A percentile compares a stretch with the other conserved stretches of the same genome.
Conservation (phyloP, 768 basidiomycete species). For the Boletellus ananas region DNA sequence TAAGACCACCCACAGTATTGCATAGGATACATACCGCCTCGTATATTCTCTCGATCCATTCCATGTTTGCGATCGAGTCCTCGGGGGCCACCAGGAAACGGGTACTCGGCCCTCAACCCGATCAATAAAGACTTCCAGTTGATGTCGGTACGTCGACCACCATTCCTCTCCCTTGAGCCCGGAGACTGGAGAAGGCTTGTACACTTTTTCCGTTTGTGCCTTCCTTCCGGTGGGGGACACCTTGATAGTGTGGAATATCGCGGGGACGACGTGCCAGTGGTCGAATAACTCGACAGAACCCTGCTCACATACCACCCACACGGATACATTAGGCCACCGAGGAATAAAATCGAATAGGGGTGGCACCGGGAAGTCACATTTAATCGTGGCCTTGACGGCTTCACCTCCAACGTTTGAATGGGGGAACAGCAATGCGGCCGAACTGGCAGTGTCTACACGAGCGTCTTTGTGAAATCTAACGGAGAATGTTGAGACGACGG, state of each 20-base stretch:
- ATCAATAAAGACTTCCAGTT: constrained; percentile 64
- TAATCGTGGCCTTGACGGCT: constrained; percentile 35
- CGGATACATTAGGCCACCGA: constrained; percentile 32
- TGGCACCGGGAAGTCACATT: constrained; percentile 33
- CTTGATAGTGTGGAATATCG: constrained; percentile 46
- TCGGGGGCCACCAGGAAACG: constrained; percentile 52
- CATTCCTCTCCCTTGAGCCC: constrained; percentile 45
- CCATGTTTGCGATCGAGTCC: constrained; percentile 54
- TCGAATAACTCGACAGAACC: constrained; percentile 42
- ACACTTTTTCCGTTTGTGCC: constrained; percentile 40
- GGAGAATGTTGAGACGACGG: constrained; percentile 38
- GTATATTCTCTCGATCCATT: constrained; percentile 57
- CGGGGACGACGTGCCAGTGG: constrained; percentile 42
- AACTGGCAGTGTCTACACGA: constrained; percentile 39
- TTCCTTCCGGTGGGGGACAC: constrained; percentile 36
- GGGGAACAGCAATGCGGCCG: constrained; percentile 38
- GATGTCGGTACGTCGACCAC: constrained; percentile 55
- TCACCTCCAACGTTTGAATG: constrained; percentile 24
- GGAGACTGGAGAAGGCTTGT: constrained; percentile 34
- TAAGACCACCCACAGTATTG: not conserved
- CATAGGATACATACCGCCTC: constrained; percentile 35
- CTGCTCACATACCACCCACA: constrained; percentile 41
- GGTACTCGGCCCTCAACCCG: constrained; percentile 49
- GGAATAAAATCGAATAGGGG: constrained; percentile 36
- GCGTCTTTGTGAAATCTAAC: constrained; percentile 27